phyloP scores from a whole-genome alignment of 2,329 filamentous ascomycete genomes.

The Ascocoryne sarcoides region DNA sequence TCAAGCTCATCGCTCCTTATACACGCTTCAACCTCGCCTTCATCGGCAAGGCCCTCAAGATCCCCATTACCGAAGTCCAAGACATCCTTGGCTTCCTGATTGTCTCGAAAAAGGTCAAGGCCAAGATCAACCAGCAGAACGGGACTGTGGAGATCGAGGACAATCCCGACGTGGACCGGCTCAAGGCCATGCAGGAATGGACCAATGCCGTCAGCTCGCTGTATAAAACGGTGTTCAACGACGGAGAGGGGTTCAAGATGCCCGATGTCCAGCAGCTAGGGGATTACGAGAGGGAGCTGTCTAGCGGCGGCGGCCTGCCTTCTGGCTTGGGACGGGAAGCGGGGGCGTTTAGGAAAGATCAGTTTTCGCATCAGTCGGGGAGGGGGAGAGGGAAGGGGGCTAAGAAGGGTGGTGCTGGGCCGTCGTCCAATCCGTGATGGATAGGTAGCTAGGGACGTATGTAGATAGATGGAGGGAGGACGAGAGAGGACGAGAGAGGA shows the following conservation, averaged over 20 bases:
- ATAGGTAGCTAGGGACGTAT: no score
- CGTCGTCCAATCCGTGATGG: no score
- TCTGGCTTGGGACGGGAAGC: no score
- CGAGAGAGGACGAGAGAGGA: no score
- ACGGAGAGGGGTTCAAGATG: conserved; percentile 59
- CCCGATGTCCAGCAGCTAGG: conserved; percentile 18
- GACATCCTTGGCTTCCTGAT: conserved; percentile 96
- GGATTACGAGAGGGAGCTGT: conserved; percentile 12
- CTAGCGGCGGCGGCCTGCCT: no score
- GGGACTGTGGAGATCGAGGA: conserved; percentile 77
- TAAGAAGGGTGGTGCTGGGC: no score
- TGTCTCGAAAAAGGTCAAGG: conserved; percentile 76
- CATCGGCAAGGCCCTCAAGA: conserved; percentile 81
- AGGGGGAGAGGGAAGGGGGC: no score
- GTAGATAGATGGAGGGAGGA: no score
- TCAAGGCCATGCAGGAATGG: conserved; percentile 65
- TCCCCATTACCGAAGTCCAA: conserved; percentile 77
- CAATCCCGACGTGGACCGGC: conserved; percentile 62
- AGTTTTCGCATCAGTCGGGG: no score
- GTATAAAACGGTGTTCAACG: conserved; percentile 64
- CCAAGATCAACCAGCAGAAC: conserved; percentile 80
- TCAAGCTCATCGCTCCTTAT: conserved; percentile 91
- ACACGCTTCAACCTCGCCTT: conserved; percentile 82
- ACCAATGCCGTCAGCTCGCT: conserved; percentile 59
- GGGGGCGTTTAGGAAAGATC: no score